phyloP scores from a whole-genome alignment of 2,329 filamentous ascomycete species.

The Diaporthe aspalathi region DNA sequence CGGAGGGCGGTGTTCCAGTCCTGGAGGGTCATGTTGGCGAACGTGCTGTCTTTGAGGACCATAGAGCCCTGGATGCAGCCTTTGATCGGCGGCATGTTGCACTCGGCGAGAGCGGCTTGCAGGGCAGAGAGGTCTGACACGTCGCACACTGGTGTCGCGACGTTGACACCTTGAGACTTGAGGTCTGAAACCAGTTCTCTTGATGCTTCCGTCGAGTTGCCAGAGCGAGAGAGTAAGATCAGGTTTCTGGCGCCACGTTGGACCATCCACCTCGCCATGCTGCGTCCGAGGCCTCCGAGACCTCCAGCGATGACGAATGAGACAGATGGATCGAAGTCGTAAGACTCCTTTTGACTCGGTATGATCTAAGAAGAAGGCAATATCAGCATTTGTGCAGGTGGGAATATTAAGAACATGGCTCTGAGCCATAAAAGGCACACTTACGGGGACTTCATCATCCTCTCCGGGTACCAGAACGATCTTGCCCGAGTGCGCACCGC shows the following conservation, averaged over 20 bases:
- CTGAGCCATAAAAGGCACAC: background rate
- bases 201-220: background rate
- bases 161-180: slow-evolving; percentile 2
- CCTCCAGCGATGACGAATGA: slow-evolving; percentile 45
- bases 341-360: slow-evolving; percentile 33
- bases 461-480: background rate
- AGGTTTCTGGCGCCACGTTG: slow-evolving; percentile 36
- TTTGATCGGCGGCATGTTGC: background rate
- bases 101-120: background rate
- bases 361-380: background rate
- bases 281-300: slow-evolving; percentile 44
- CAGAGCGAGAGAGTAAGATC: slow-evolving; percentile 37
- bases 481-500: slow-evolving; percentile 4
- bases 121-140: slow-evolving; percentile 27
- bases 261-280: slow-evolving; percentile 36
- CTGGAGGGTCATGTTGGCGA: background rate
- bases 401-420: background rate
- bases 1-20: background rate
- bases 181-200: slow-evolving; percentile 25
- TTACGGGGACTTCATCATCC: slow-evolving; percentile 2
- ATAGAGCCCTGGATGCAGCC: slow-evolving; percentile 3
- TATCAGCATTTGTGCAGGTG: background rate
- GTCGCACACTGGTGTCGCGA: slow-evolving; percentile 38
- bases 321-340: slow-evolving; percentile 39
- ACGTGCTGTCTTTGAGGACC: slow-evolving; percentile 11